These are phyloP conservation scores for Paraconiothyrium sp. DNA, from an alignment of 2,329 filamentous ascomycete genomes.

Conservation along the genomic window DNA sequence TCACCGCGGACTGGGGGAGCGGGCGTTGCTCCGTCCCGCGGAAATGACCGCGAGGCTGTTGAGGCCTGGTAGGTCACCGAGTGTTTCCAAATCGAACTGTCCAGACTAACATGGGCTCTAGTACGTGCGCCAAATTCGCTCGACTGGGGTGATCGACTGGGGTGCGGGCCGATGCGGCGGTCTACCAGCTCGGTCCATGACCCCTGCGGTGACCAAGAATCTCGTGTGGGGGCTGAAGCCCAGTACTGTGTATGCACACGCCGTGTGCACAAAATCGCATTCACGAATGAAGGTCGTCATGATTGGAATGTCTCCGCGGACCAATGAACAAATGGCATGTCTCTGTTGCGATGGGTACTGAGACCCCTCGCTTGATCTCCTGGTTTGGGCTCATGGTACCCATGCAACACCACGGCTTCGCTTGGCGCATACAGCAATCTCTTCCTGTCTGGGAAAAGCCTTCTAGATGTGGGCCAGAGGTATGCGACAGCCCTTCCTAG, in stretches of 20 bases:
- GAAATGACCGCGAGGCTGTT: neutral
- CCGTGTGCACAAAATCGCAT: neutral
- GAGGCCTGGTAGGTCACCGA: neutral
- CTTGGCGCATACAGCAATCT: neutral
- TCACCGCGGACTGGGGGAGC: neutral
- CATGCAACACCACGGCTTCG: neutral
- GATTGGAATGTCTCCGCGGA: too few species aligned
- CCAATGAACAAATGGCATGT: neutral
- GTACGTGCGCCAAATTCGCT: neutral
- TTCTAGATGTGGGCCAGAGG: neutral
- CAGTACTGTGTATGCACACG: neutral
- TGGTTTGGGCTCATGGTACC: neutral
- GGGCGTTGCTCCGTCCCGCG: neutral
- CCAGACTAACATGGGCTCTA: neutral
- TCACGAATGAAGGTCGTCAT: neutral
- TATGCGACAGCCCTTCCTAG: neutral
- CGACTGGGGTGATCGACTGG: conserved; percentile 1
- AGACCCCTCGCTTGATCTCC: neutral
- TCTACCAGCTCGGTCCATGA: neutral
- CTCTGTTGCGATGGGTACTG: neutral
- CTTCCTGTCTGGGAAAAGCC: neutral
- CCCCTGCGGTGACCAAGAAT: neutral
- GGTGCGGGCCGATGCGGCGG: conserved; percentile 2
- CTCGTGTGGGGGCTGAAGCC: neutral
- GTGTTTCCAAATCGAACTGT: neutral